These are phyloP conservation scores for Fusarium subtropicale DNA, from an alignment of 2,329 filamentous ascomycete genomes.

Conservation along the genomic window DNA sequence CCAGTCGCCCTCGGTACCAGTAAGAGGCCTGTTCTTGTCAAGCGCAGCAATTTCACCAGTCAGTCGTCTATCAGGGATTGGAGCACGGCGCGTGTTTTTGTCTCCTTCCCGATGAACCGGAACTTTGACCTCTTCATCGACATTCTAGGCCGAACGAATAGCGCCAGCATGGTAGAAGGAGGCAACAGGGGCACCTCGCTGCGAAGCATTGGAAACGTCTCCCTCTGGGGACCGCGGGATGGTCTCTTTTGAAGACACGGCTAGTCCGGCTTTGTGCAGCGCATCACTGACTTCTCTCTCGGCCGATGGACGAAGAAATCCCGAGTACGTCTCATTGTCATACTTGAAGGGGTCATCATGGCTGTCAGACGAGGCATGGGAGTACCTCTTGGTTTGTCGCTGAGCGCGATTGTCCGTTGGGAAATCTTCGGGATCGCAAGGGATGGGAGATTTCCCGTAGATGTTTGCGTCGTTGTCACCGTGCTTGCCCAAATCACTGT, in stretches of 20 bases:
- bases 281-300: slow-evolving; percentile 59
- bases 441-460: background rate
- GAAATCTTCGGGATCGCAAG: background rate
- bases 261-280: slow-evolving; percentile 49
- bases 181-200: slow-evolving; percentile 20
- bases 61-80: slow-evolving; percentile 21
- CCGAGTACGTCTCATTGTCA: slow-evolving; percentile 55
- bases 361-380: slow-evolving; percentile 51
- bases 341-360: slow-evolving; percentile 61
- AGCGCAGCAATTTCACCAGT: slow-evolving; percentile 37
- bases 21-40: slow-evolving; percentile 30
- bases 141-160: slow-evolving; percentile 56
- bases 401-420: slow-evolving; percentile 3
- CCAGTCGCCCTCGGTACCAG: slow-evolving; percentile 50
- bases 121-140: slow-evolving; percentile 55
- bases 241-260: slow-evolving; percentile 29
- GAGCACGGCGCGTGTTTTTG: slow-evolving; percentile 1
- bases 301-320: slow-evolving; percentile 53
- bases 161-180: slow-evolving; percentile 54
- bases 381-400: slow-evolving; percentile 33
- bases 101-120: slow-evolving; percentile 44
- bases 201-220: slow-evolving; percentile 9
- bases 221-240: slow-evolving; percentile 11
- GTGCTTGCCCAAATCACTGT: slow-evolving; percentile 39
- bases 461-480: slow-evolving; percentile 7